phyloP scores from a whole-genome alignment of 306 rosid species.

The Prunus salicina region DNA sequence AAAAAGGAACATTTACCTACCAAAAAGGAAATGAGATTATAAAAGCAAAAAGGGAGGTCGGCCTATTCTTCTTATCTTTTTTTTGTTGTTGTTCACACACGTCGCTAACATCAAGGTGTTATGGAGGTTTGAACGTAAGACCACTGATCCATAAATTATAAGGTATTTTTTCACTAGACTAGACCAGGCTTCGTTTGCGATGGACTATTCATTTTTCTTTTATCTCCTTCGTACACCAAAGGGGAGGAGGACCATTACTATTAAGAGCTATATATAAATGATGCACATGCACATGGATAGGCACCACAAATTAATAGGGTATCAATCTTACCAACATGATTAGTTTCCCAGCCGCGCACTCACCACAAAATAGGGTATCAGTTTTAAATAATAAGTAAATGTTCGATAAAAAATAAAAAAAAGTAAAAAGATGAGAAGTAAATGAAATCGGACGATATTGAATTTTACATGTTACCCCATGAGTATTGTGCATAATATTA shows the following conservation, averaged over 20 bases:
- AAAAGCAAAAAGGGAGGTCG: neutral
- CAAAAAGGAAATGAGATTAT: neutral
- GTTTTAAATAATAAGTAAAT: too few relatives aligned
- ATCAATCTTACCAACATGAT: neutral
- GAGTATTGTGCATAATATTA: neutral
- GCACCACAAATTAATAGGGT: neutral
- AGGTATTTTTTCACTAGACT: too few relatives aligned
- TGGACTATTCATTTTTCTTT: neutral
- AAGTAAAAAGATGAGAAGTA: neutral
- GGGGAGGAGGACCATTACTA: slow-evolving; percentile 16
- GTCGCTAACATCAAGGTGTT: fast-evolving
- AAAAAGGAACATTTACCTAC: neutral
- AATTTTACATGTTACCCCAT: neutral
- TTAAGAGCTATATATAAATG: slow-evolving; percentile 6
- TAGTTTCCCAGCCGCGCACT: neutral
- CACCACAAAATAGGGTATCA: neutral
- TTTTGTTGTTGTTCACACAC: neutral
- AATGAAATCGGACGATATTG: neutral
- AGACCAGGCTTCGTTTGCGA: fast-evolving
- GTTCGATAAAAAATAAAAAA: too few relatives aligned
- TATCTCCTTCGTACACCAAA: neutral
- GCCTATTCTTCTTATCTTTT: neutral
- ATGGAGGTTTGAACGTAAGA: too few relatives aligned
- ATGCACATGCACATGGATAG: slow-evolving; percentile 30
- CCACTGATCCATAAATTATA: too few relatives aligned